Base-by-base conservation (phyloP, 1,139 yeast genomes). In the Protomyces inouyei region DNA sequence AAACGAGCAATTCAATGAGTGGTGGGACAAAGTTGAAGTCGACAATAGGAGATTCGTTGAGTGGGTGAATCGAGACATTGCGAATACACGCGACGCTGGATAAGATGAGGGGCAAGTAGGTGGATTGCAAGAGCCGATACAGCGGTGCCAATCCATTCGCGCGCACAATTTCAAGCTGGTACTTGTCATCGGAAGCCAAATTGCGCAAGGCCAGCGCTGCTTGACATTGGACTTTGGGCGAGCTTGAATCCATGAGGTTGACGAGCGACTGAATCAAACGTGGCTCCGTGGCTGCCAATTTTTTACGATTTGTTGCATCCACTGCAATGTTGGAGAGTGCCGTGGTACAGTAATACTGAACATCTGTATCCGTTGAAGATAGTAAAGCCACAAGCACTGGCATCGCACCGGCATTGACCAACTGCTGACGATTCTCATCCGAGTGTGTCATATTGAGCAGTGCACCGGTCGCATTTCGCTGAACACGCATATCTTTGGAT, bases 11-110 rank as follows among this genome's bases (percentile, higher is more conserved):
- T 23, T 85, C 83, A 32, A 95, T 97, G 70, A 93, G 81, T 9
- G 98, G 98, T 71, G 86, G 85, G 72, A 93, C 81, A 78, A 93
- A 93, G 2, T 98, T 98, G 5, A 97, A 97, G 71, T 93, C 97
- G 68, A 93, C 93, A 66, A 93, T 93, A 66, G 95, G 81, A 14
- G 95, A 93, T 78, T 95, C 98, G 75, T 93, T 93, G 75, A 89
- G 82, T 57, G 98, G 98, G 74, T 95, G 98, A 70, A 93, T 93
- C 12, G 97, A 90, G 67, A 95, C 90, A 75, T 93, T 93, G 78
- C 98, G 85, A 70, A 93, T 90, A 78, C 99, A 93, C 1, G 99
- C 99, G 64, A 93, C 98, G 12, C 98, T 95, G 2, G 98, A 98
- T 66, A 93, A 80, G 12, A 92, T 91, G 69, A 95, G 80, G 25